Conservation (phyloP, 1,284 basidiomycete species). For the Vanrija pseudolonga region DNA sequence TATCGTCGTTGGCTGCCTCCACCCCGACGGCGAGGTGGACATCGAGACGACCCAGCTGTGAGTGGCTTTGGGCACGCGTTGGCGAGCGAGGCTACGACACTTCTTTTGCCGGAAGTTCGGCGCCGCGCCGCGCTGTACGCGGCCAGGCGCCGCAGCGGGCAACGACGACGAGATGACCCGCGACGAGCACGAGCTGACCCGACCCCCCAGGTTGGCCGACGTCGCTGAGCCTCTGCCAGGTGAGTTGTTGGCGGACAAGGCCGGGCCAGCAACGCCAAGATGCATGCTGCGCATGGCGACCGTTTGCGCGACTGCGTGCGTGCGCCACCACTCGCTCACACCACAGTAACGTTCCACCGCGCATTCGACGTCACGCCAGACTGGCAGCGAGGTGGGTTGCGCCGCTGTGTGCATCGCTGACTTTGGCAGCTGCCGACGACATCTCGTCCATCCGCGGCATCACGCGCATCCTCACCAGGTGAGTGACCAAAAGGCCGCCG, state of each 20-base stretch:
- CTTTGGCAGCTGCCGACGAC: constrained; percentile 56
- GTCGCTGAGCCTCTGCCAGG: constrained; percentile 64
- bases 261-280: not conserved
- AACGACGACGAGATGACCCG: not conserved
- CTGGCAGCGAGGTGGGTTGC: constrained; percentile 27
- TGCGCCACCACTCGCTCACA: constrained; percentile 1
- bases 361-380: constrained; percentile 72
- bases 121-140: too few relatives aligned
- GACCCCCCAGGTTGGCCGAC: constrained; percentile 49
- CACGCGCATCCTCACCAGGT: constrained; percentile 72
- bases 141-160: not conserved
- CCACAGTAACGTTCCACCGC: constrained; percentile 71
- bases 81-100: not conserved
- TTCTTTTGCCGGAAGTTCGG: too few relatives aligned
- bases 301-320: not conserved
- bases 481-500: not conserved
- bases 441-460: constrained; percentile 61
- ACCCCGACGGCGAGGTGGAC: constrained; percentile 60
- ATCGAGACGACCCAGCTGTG: constrained; percentile 51
- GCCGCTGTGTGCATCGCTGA: not conserved
- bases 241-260: constrained; percentile 24
- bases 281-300: not conserved
- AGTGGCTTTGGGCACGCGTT: constrained; percentile 48
- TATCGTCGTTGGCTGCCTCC: constrained; percentile 67
- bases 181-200: not conserved